These are phyloP conservation scores for Neurospora intermedia DNA, from an alignment of 495 filamentous ascomycete species.

Conservation along the genomic window DNA sequence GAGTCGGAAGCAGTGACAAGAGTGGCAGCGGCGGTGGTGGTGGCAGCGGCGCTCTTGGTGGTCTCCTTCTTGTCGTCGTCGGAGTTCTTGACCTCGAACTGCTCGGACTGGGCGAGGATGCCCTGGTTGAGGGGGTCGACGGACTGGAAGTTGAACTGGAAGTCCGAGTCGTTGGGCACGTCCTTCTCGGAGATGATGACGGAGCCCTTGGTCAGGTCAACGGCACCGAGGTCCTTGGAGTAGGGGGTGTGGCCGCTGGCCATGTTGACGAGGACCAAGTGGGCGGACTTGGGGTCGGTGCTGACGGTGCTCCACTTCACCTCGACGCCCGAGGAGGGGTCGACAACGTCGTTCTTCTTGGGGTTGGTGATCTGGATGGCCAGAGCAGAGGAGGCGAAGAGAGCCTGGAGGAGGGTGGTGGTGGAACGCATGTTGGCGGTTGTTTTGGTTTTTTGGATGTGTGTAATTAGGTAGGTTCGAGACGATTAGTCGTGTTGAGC, in stretches of 20 bases:
- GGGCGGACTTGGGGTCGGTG: slow-evolving; percentile 16
- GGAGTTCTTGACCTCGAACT: slow-evolving; percentile 15
- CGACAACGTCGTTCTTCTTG: slow-evolving; percentile 14
- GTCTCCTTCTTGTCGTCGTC: neutral
- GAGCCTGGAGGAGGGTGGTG: slow-evolving; percentile 7
- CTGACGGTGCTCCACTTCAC: slow-evolving; percentile 18
- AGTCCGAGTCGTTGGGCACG: slow-evolving; percentile 11
- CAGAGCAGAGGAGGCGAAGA: slow-evolving; percentile 11
- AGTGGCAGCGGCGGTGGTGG: neutral
- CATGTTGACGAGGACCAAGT: slow-evolving; percentile 24
- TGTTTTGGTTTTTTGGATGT: neutral
- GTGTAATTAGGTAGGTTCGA: neutral
- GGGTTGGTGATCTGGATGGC: slow-evolving; percentile 20
- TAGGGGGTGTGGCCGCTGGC: slow-evolving; percentile 19
- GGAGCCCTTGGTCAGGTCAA: slow-evolving; percentile 17
- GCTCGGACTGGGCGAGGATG: slow-evolving; percentile 22
- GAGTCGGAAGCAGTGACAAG: neutral
- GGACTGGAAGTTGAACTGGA: slow-evolving; percentile 25
- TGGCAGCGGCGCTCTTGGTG: neutral
- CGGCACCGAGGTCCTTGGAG: slow-evolving; percentile 18
- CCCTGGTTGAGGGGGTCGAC: slow-evolving; percentile 3
- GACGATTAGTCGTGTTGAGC: neutral
- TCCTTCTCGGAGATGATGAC: slow-evolving; percentile 6
- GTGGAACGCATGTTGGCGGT: slow-evolving; percentile 16
- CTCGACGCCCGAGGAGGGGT: slow-evolving; percentile 11